A percentile compares a stretch with the other conserved stretches of the same genome.
Evolutionary conservation across 768 basidiomycete species (phyloP).

Genomic region (button mushroom (Agaricus bisporus)): DNA sequence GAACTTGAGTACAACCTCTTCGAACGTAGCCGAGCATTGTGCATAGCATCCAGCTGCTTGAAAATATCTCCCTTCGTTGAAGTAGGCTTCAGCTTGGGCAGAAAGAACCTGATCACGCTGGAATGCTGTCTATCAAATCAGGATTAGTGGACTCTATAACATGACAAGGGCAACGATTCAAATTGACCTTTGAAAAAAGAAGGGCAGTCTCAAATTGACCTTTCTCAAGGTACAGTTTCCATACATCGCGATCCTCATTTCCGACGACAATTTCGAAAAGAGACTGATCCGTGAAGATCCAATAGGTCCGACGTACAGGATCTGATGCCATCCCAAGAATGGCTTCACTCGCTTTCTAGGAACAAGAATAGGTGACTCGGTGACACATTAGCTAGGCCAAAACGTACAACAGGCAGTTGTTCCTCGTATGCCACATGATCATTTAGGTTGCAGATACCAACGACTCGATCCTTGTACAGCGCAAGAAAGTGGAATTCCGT

Average conservation of each 20-base stretch:
- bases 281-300: slow-evolving; percentile 87
- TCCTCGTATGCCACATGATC: slow-evolving; percentile 85
- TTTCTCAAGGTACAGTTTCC: slow-evolving; percentile 83
- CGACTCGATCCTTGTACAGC: slow-evolving; percentile 72
- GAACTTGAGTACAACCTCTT: slow-evolving; percentile 88
- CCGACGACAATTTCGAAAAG: slow-evolving; percentile 81
- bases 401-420: slow-evolving; percentile 65
- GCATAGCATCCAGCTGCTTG: slow-evolving; percentile 92
- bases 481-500: slow-evolving; percentile 93
- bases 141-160: neutral
- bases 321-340: slow-evolving; percentile 78
- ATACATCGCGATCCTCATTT: slow-evolving; percentile 92
- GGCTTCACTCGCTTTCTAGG: slow-evolving; percentile 68
- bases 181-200: slow-evolving; percentile 70
- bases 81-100: slow-evolving; percentile 76
- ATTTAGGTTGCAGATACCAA: slow-evolving; percentile 74
- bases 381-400: too few relatives aligned
- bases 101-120: slow-evolving; percentile 83
- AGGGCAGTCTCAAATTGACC: slow-evolving; percentile 75
- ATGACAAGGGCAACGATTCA: neutral
- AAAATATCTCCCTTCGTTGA: slow-evolving; percentile 76
- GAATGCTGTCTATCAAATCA: slow-evolving; percentile 58
- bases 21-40: slow-evolving; percentile 81
- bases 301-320: slow-evolving; percentile 84
- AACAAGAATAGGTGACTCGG: neutral